Conservation (phyloP, 768 basidiomycete species). For the Gloeopeniophorella convolvens region DNA sequence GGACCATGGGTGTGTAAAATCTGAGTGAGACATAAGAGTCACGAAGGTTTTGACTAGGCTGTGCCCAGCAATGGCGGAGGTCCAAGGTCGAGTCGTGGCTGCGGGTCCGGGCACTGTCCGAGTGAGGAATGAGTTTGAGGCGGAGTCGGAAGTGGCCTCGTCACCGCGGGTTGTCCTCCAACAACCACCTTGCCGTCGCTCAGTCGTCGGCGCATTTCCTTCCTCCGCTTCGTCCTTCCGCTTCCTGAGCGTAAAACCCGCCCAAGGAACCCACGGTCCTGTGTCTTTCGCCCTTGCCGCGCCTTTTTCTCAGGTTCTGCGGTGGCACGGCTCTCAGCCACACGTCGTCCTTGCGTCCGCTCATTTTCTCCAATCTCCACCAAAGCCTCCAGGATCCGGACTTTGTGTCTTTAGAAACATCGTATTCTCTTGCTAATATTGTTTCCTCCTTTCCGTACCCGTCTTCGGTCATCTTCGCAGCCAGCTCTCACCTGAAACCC, state of each 20-base stretch:
- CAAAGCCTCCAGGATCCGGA: slow-evolving; percentile 9
- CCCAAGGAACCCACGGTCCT: background rate
- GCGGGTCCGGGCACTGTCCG: too few species aligned
- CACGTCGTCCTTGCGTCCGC: slow-evolving; percentile 1
- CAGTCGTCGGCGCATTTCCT: slow-evolving; percentile 3
- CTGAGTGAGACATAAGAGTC: too few species aligned
- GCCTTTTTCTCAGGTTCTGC: background rate
- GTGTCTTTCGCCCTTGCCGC: background rate
- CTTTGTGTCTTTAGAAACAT: slow-evolving; percentile 4
- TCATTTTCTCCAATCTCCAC: slow-evolving; percentile 10
- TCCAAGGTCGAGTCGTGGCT: too few species aligned
- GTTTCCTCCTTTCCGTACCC: background rate
- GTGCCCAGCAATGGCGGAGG: too few species aligned
- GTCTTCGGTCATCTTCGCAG: background rate
- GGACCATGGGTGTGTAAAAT: too few species aligned
- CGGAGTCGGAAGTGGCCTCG: slow-evolving; percentile 16
- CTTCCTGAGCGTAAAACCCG: slow-evolving; percentile 7
- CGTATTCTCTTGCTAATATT: slow-evolving; percentile 2
- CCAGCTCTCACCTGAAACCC: background rate
- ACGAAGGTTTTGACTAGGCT: too few species aligned
- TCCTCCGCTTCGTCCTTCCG: background rate
- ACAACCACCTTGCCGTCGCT: slow-evolving; percentile 18
- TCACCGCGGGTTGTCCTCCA: slow-evolving; percentile 15
- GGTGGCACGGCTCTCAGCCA: slow-evolving; percentile 1
- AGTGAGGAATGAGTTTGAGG: slow-evolving; percentile 10